phyloP scores from a whole-genome alignment of 2,329 filamentous ascomycete species.

The Cladosporium colombiae region DNA sequence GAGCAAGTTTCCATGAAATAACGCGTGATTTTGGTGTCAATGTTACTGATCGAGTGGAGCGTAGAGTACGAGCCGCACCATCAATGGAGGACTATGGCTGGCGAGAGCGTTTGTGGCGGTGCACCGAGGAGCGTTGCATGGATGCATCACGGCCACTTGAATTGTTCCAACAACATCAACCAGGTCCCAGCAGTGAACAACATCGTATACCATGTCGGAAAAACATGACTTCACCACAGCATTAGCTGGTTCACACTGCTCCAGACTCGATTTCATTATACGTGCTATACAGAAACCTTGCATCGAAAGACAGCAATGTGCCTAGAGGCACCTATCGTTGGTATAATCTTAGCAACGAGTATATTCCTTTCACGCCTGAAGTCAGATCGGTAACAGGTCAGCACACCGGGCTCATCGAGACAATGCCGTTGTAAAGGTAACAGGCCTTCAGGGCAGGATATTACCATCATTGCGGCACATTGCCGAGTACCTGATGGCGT shows the following conservation, averaged over 20 bases:
- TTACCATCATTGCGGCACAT: neutral
- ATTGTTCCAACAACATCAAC: neutral
- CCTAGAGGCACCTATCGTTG: neutral
- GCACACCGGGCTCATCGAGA: neutral
- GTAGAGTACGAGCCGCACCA: neutral
- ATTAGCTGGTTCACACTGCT: neutral
- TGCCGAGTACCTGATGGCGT: neutral
- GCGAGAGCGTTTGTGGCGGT: constrained; percentile 12
- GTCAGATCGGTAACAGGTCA: neutral
- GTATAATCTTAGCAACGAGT: neutral
- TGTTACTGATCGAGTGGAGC: neutral
- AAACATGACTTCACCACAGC: neutral
- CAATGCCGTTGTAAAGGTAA: neutral
- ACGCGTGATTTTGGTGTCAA: neutral
- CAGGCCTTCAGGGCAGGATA: neutral
- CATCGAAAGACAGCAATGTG: neutral
- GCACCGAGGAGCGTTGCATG: neutral
- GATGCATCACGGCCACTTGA: neutral
- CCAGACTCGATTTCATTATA: neutral
- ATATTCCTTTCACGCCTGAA: neutral
- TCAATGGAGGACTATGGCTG: neutral
- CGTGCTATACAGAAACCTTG: neutral
- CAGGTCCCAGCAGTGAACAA: neutral
- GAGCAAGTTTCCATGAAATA: neutral
- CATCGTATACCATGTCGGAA: neutral